phyloP scores from a whole-genome alignment of 441 rosid species.

The Pelargonium fulgidum region DNA sequence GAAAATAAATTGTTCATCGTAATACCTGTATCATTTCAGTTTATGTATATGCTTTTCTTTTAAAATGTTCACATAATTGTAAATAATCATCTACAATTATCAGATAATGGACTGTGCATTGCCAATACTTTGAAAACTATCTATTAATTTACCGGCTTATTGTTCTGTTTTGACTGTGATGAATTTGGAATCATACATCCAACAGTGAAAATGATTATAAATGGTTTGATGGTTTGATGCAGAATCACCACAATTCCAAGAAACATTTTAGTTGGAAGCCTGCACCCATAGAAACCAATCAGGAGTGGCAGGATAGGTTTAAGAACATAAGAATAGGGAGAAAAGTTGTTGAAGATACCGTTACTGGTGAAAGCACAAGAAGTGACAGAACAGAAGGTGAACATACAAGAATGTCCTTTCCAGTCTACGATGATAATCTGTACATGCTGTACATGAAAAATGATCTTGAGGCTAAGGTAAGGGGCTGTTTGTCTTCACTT shows the following conservation, averaged over 20 bases:
- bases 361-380: slow-evolving; percentile 41
- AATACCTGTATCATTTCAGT: too few species aligned
- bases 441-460: slow-evolving; percentile 54
- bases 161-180: background rate
- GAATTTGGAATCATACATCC: too few species aligned
- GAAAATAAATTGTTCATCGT: too few species aligned
- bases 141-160: too few species aligned
- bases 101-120: too few species aligned
- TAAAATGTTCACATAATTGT: too few species aligned
- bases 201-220: background rate
- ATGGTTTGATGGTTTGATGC: slow-evolving; percentile 15
- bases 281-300: slow-evolving; percentile 50
- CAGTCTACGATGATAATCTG: slow-evolving; percentile 64
- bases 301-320: slow-evolving; percentile 78
- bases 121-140: background rate
- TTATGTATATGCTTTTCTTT: too few species aligned
- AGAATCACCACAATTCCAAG: slow-evolving; percentile 53
- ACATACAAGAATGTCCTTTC: slow-evolving; percentile 44
- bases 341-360: slow-evolving; percentile 58
- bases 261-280: slow-evolving; percentile 50
- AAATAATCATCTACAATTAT: too few species aligned
- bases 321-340: slow-evolving; percentile 60
- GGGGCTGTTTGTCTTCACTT: slow-evolving; percentile 9
- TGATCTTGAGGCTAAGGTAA: slow-evolving; percentile 79
- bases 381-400: background rate